Percentiles rank a stretch among this genome's conserved stretches.
Evolutionary conservation across 192 early-diverging fungal genomes (phyloP).

Genomic region (Coemansia sp.): DNA sequence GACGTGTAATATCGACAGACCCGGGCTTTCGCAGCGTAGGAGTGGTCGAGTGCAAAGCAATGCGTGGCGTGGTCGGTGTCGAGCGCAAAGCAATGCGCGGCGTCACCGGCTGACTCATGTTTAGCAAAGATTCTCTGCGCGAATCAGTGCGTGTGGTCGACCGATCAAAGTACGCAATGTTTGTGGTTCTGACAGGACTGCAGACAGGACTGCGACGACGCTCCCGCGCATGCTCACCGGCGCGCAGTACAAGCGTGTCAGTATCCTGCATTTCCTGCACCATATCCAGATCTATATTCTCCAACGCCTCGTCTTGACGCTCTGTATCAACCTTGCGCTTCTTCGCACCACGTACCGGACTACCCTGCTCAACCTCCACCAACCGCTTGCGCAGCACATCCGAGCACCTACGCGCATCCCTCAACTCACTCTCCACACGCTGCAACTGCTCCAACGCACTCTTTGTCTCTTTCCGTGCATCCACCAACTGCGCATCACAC

Average conservation of each 20-base stretch:
- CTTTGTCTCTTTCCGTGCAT: not conserved
- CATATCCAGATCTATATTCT: not conserved
- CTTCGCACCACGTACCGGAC: not conserved
- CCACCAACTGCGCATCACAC: not conserved
- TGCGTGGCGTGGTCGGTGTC: too few relatives aligned
- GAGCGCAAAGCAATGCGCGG: too few relatives aligned
- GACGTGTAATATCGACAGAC: too few relatives aligned
- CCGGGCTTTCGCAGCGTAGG: too few relatives aligned
- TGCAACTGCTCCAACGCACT: not conserved
- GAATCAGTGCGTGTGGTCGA: too few relatives aligned
- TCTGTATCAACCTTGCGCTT: not conserved
- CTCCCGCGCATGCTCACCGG: slow-evolving; percentile 1
- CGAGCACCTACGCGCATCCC: not conserved
- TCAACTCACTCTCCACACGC: not conserved
- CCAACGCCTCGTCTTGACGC: not conserved
- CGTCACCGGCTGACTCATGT: too few relatives aligned
- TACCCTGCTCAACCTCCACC: not conserved
- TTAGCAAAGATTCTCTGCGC: too few relatives aligned
- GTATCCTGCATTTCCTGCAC: not conserved
- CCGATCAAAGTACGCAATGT: too few relatives aligned
- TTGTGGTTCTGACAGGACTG: not conserved
- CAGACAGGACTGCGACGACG: not conserved
- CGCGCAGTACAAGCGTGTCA: not conserved
- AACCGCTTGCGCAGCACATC: not conserved
- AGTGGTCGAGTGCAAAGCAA: too few relatives aligned